phyloP scores from a whole-genome alignment of 345 rosid genomes.

The Syzygium jambos region DNA sequence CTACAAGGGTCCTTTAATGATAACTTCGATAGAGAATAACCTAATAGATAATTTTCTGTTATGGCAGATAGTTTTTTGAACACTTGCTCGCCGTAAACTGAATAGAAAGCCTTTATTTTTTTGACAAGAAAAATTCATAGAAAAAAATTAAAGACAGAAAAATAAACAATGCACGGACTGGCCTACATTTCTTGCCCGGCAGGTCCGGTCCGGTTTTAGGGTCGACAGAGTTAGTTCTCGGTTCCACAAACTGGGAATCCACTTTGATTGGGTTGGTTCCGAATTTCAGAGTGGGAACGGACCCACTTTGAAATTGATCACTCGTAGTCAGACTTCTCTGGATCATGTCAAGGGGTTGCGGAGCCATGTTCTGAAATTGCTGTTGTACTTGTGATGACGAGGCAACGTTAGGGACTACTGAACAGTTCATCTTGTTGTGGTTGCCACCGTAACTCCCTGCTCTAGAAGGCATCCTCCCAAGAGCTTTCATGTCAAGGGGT shows the following conservation, averaged over 20 bases:
- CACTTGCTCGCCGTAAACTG: neutral
- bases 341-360: neutral
- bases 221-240: neutral
- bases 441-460: neutral
- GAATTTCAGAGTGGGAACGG: neutral
- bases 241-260: neutral
- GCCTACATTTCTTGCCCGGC: neutral
- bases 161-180: neutral
- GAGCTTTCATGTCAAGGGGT: too few relatives aligned
- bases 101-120: neutral
- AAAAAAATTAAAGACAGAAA: neutral
- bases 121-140: neutral
- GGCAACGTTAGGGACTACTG: neutral
- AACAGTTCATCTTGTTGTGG: neutral
- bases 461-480: neutral
- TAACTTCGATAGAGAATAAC: neutral
- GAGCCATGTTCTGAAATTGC: neutral
- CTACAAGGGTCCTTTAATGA: neutral
- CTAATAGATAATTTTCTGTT: neutral
- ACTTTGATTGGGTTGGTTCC: neutral
- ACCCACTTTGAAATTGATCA: neutral
- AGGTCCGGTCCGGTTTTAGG: neutral
- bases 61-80: neutral
- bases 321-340: neutral
- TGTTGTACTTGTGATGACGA: neutral